Percentiles rank a stretch among this genome's conserved stretches.
Evolutionary conservation across 2,329 filamentous ascomycete species (phyloP).

Genomic region (Hypoxylon sp.): DNA sequence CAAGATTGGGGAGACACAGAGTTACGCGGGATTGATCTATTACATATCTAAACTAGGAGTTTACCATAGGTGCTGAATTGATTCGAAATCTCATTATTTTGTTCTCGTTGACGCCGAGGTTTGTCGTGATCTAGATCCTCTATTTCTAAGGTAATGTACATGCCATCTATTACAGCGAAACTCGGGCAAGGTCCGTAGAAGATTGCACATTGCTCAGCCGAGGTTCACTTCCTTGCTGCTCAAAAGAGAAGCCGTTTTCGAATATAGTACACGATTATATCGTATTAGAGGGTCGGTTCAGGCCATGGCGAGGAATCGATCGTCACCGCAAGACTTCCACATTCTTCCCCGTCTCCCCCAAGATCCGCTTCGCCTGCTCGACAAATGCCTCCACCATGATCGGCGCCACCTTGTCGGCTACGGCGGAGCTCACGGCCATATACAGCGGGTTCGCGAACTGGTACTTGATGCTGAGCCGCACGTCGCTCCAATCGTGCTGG

Average conservation of each 20-base stretch:
- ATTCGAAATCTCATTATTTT: slow-evolving; percentile 17
- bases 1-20: slow-evolving; percentile 33
- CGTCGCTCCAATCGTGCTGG: slow-evolving; percentile 71
- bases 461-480: slow-evolving; percentile 82
- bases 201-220: background rate
- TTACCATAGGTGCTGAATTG: slow-evolving; percentile 34
- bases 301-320: background rate
- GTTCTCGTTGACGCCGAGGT: background rate
- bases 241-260: too few relatives aligned
- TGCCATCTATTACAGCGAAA: background rate
- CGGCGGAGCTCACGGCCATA: slow-evolving; percentile 81
- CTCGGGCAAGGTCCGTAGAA: background rate
- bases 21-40: slow-evolving; percentile 28
- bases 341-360: slow-evolving; percentile 51
- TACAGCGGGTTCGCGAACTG: slow-evolving; percentile 92
- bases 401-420: slow-evolving; percentile 85
- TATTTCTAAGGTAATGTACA: slow-evolving; percentile 17
- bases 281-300: background rate
- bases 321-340: slow-evolving; percentile 23
- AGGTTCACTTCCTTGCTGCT: background rate
- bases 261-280: slow-evolving; percentile 24
- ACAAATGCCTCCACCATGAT: slow-evolving; percentile 97
- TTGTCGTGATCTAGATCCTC: slow-evolving; percentile 9
- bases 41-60: slow-evolving; percentile 42
- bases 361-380: slow-evolving; percentile 75